Conservation (phyloP, 2,329 filamentous ascomycete species). For the Penicillium griseofulvum region DNA sequence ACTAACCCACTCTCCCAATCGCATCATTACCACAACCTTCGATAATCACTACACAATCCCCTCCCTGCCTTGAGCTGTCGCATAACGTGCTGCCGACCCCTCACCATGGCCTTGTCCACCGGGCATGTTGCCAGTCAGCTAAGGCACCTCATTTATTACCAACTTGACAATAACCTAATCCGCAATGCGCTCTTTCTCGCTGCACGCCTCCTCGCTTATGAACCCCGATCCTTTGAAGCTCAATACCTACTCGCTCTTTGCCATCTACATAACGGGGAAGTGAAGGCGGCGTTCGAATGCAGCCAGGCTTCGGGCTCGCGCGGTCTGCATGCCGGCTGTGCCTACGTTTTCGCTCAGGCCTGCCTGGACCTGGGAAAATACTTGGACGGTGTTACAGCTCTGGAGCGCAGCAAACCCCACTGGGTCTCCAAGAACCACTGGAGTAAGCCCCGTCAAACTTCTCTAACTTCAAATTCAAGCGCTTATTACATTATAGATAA, state of each 20-base stretch:
- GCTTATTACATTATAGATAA: constrained; percentile 47
- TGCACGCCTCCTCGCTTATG: constrained; percentile 79
- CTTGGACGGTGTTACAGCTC: constrained; percentile 74
- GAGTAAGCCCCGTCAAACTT: constrained; percentile 55
- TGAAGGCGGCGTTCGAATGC: constrained; percentile 80
- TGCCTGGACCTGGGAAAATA: constrained; percentile 76
- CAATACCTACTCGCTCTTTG: constrained; percentile 80
- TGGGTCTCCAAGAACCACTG: constrained; percentile 76
- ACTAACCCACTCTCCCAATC: constrained; percentile 6
- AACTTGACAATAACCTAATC: constrained; percentile 84
- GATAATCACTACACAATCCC: not conserved
- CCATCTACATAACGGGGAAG: constrained; percentile 76
- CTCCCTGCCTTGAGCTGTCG: not conserved
- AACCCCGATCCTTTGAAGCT: constrained; percentile 76
- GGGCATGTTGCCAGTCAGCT: constrained; percentile 59
- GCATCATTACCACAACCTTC: constrained; percentile 1
- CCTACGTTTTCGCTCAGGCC: constrained; percentile 87
- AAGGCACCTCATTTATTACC: constrained; percentile 65
- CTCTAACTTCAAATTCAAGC: not conserved
- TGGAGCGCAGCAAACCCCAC: constrained; percentile 75
- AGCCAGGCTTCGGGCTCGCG: constrained; percentile 69
- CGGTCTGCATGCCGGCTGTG: constrained; percentile 77
- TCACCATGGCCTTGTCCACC: constrained; percentile 55
- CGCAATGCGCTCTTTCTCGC: constrained; percentile 94
- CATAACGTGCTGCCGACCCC: constrained; percentile 9